These are phyloP conservation scores for Saturnispora saitoi DNA, from an alignment of 805 yeast species.

Conservation along the genomic window DNA sequence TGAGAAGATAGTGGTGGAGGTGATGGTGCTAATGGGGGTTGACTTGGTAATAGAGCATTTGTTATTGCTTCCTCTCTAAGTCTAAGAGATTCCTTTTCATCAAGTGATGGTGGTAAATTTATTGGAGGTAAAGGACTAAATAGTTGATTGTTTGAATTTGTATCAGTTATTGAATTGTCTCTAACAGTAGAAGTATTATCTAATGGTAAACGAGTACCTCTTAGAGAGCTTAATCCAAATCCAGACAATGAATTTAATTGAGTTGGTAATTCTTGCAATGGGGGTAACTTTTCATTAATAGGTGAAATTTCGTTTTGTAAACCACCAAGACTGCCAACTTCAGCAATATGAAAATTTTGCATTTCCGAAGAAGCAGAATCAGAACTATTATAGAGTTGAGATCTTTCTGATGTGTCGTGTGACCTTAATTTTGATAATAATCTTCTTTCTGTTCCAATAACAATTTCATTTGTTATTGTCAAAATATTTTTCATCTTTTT, in stretches of 20 bases:
- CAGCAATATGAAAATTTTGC: neutral
- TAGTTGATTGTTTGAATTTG: neutral
- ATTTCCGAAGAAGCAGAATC: conserved; percentile 4
- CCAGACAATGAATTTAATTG: neutral
- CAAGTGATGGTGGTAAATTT: conserved; percentile 6
- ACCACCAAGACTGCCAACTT: conserved; percentile 2
- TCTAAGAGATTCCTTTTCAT: conserved; percentile 50
- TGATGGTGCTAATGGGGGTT: conserved; percentile 25
- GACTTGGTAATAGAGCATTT: conserved; percentile 52
- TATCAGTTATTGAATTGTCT: conserved; percentile 3
- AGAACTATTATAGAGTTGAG: conserved; percentile 1
- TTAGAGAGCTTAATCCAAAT: neutral
- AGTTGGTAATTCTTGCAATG: conserved; percentile 3
- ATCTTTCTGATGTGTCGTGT: conserved; percentile 10
- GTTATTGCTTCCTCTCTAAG: conserved; percentile 36
- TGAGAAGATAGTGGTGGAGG: too few relatives aligned
- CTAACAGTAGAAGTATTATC: conserved; percentile 3
- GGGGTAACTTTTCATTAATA: conserved; percentile 3
- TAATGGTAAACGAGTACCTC: neutral
- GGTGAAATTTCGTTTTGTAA: neutral
- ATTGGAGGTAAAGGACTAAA: conserved; percentile 10
- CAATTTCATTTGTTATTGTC: conserved; percentile 70
- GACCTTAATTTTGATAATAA: conserved; percentile 18
- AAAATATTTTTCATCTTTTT: conserved; percentile 71
- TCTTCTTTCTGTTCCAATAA: conserved; percentile 69